Base-by-base conservation (phyloP, 2,329 filamentous ascomycete genomes). In the Elsinoe australis region DNA sequence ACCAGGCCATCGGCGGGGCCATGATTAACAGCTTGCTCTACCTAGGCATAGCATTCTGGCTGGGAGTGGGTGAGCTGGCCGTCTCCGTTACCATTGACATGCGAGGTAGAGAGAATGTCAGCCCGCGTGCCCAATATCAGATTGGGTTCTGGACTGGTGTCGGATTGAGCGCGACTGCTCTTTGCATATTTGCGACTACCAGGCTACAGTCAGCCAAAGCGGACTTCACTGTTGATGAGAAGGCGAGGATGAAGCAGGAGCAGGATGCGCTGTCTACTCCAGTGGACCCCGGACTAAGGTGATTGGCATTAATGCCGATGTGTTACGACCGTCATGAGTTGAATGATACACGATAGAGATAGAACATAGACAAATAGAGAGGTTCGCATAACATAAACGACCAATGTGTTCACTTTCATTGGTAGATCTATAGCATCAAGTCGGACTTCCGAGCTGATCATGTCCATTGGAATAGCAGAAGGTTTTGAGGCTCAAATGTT, bases 1-100 rank as follows among this genome's bases (percentile, higher is more conserved):
- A 79, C 42, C 85, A 90, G 60, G 84, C 83, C 0, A 69, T 87
- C 0, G 85, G 83, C 0, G 83, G 84, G 1, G 83, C 79, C 0
- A 63, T 88, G 36, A 80, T 85, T 58, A 87, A 85, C 64, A 80
- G 77, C 39, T 65, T 87, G 2, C 61, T 87, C 22, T 84, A 86
- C 57, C 70, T 89, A 6, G 82, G 82, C 7, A 82, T 87, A 57
- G 82, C 83, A 1, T 72, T 88, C 45, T 79, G 80, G 66, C 70
- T 88, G 4, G 83, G 82, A 0, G 74, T 88, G 47, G 79, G 77
- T 1, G 85, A 89, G 60, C 73, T 88, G 8, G 64, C 68, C 2
- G 68, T 67, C 15, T 72, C 76, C 0, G 70, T 72, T 32, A 73
- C 73, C 12, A 12, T 29, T 12, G 12, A 12, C 7, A 29, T 6